Evolutionary conservation across 1,139 yeast species (phyloP).

Genomic region (Maudiozyma humilis): DNA sequence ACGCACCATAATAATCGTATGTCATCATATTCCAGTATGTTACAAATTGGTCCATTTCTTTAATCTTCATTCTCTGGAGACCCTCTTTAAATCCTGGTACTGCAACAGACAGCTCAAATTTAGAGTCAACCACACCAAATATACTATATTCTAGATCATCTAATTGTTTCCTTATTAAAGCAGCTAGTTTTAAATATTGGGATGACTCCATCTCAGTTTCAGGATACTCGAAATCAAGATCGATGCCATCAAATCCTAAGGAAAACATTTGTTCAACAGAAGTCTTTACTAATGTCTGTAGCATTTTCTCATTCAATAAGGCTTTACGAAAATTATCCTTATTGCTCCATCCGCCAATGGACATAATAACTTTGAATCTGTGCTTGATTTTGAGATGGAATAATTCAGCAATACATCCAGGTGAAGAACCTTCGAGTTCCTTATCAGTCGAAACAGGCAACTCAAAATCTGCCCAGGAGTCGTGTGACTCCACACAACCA

Average conservation of each 20-base stretch:
- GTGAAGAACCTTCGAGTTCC: too few species aligned
- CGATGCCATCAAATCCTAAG: slow-evolving; percentile 81
- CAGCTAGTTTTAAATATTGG: slow-evolving; percentile 40
- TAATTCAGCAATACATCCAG: slow-evolving; percentile 58
- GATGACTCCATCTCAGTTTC: slow-evolving; percentile 39
- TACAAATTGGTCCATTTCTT: slow-evolving; percentile 48
- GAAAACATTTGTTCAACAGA: slow-evolving; percentile 41
- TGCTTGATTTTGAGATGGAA: slow-evolving; percentile 38
- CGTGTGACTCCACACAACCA: slow-evolving; percentile 50
- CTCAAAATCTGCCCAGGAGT: slow-evolving; percentile 61
- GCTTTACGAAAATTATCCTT: slow-evolving; percentile 44
- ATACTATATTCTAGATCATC: slow-evolving; percentile 32
- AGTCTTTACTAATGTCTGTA: slow-evolving; percentile 44
- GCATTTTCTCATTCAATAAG: slow-evolving; percentile 33
- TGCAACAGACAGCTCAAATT: slow-evolving; percentile 56
- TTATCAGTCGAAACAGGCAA: slow-evolving; percentile 23
- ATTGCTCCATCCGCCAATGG: slow-evolving; percentile 88
- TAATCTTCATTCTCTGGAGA: slow-evolving; percentile 37
- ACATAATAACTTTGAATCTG: slow-evolving; percentile 49
- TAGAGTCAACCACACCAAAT: slow-evolving; percentile 23
- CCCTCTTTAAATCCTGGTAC: slow-evolving; percentile 59
- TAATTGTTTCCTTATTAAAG: slow-evolving; percentile 37
- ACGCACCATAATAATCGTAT: slow-evolving; percentile 75
- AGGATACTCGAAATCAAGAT: slow-evolving; percentile 94
- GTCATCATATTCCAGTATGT: slow-evolving; percentile 83